Evolutionary conservation across 2,329 filamentous ascomycete genomes (phyloP), one percentile per base, ranked within the genome.

Genomic region (Neonectria sp.): DNA sequence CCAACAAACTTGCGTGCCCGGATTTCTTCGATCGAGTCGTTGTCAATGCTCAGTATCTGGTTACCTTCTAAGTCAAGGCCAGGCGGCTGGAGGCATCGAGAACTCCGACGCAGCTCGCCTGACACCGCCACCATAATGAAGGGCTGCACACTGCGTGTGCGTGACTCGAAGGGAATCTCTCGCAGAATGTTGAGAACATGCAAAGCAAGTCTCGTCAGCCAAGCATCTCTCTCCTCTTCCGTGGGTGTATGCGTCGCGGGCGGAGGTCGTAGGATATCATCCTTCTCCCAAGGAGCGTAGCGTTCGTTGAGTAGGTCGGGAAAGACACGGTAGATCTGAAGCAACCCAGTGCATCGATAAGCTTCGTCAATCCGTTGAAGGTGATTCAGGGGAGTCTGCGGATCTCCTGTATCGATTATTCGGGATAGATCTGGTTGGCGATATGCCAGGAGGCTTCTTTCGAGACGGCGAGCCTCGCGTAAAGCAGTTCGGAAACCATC

Each of bases 101-200:
- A 21, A 25, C 46, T 45, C 4, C 52, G 25, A 11, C 65, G 45
- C 9, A 74, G 57, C 51, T 74, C 72, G 57, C 72, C 69, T 12
- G 64, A 71, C 7, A 68, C 35, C 1, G 72, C 70, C 0, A 74
- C 65, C 51, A 68, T 48, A 24, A 68, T 65, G 45, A 68, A 68
- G 0, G 65, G 65, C 9, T 68, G 65, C 3, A 65, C 60, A 15
- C 61, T 65, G 31, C 60, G 65, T 3, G 65, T 68, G 4, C 60
- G 49, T 17, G 61, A 68, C 45, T 68, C 65, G 5, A 68, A 68
- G 4, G 61, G 61, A 27, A 65, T 68, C 4, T 87, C 69, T 35
- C 55, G 49, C 15, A 74, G 13, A 2, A 74, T 68, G 6, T 55
- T 45, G 4, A 74, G 52, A 5, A 71, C 65, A 17, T 72, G 65